A percentile compares a stretch with the other conserved stretches of the same genome.
Conservation (phyloP, 1,284 basidiomycete species). For the Marasmius fiardii region DNA sequence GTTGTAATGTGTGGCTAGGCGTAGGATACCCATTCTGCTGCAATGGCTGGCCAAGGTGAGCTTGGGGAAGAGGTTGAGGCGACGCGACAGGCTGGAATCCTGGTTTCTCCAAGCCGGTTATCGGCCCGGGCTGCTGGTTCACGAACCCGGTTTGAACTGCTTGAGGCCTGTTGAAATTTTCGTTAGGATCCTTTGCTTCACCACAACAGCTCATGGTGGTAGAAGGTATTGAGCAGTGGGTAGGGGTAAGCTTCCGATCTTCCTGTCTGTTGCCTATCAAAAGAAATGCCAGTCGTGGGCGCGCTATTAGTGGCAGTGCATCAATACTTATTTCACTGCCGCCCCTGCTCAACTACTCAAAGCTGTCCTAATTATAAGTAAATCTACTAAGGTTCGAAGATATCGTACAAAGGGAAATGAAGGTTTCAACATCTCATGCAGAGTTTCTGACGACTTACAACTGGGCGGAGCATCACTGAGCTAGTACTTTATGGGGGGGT, state of each 20-base stretch:
- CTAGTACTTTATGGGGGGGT: too few relatives aligned
- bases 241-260: constrained; percentile 4
- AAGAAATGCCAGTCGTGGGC: too few relatives aligned
- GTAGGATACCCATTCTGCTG: constrained; percentile 22
- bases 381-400: too few relatives aligned
- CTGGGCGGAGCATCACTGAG: too few relatives aligned
- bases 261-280: constrained; percentile 4
- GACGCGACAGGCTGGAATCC: constrained; percentile 32
- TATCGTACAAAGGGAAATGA: too few relatives aligned
- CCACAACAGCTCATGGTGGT: constrained; percentile 59
- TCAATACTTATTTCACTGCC: background rate
- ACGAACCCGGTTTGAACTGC: constrained; percentile 24
- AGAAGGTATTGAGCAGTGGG: background rate
- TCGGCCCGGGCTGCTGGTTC: constrained; percentile 50
- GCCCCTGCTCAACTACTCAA: background rate
- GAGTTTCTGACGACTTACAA: too few relatives aligned
- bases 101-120: constrained; percentile 35
- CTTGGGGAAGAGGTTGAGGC: constrained; percentile 43
- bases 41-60: constrained; percentile 24
- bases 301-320: constrained; percentile 3
- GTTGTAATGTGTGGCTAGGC: constrained; percentile 6
- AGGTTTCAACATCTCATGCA: too few relatives aligned
- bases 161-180: constrained; percentile 27
- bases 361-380: too few relatives aligned
- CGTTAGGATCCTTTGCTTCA: constrained; percentile 29